phyloP scores from a whole-genome alignment of 371 early-diverging fungal genomes.

The Actinomortierella wolfii region DNA sequence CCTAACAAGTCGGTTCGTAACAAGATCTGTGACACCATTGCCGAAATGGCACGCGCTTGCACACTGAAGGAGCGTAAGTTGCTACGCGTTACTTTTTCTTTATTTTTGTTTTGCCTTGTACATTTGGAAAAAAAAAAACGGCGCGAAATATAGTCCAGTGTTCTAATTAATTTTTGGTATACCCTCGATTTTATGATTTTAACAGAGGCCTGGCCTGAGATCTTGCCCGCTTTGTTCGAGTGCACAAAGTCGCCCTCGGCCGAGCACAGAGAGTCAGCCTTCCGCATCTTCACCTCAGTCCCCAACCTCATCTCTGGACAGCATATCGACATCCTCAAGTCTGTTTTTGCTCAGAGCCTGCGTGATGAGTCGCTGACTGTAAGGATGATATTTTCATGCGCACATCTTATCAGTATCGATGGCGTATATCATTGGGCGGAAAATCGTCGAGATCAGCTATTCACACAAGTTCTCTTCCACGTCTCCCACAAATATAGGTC shows the following conservation, averaged over 20 bases:
- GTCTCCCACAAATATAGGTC: slow-evolving; percentile 54
- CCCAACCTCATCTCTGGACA: slow-evolving; percentile 78
- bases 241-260: slow-evolving; percentile 77
- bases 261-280: slow-evolving; percentile 85
- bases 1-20: slow-evolving; percentile 73
- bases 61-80: slow-evolving; percentile 65
- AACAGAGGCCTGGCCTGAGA: slow-evolving; percentile 79
- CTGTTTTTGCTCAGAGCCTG: slow-evolving; percentile 74
- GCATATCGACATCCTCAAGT: slow-evolving; percentile 68
- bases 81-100: not conserved
- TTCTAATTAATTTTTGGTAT: not conserved
- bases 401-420: no score
- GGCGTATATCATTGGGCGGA: no score
- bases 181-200: not conserved
- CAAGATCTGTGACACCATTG: slow-evolving; percentile 91
- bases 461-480: not conserved
- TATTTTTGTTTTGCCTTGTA: slow-evolving; percentile 2
- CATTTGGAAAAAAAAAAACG: no score
- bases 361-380: slow-evolving; percentile 58
- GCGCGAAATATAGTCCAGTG: not conserved
- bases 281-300: slow-evolving; percentile 84
- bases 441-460: no score
- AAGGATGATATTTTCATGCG: no score
- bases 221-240: slow-evolving; percentile 79
- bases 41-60: slow-evolving; percentile 83